These are phyloP conservation scores for Litchi chinensis DNA, from an alignment of 345 rosid species.

Conservation along the genomic window DNA sequence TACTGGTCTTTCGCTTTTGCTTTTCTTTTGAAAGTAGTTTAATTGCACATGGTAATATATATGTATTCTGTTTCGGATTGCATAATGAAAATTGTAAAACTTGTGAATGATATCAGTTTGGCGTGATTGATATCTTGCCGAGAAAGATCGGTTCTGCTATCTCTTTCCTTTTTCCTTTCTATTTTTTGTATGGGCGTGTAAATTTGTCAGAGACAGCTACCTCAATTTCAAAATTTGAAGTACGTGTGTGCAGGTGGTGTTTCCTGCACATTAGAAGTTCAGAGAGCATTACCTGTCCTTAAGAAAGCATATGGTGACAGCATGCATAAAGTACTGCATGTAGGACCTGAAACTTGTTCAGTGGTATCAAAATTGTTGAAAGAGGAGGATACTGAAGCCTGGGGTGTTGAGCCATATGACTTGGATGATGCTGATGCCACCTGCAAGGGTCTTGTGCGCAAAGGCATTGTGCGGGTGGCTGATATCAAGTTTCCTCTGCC, in stretches of 20 bases:
- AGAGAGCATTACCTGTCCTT: conserved; percentile 51
- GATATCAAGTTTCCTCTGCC: conserved; percentile 71
- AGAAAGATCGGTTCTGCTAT: background rate
- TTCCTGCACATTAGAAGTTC: conserved; percentile 65
- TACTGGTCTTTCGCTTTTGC: background rate
- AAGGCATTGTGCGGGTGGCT: conserved; percentile 60
- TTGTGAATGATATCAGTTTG: background rate
- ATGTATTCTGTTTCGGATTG: background rate
- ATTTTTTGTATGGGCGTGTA: background rate
- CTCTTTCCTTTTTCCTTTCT: background rate
- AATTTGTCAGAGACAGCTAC: background rate
- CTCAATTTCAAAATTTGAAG: background rate
- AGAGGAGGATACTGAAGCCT: conserved; percentile 57
- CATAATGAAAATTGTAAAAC: background rate
- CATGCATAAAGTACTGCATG: conserved; percentile 63
- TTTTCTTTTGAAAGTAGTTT: background rate
- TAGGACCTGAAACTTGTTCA: conserved; percentile 73
- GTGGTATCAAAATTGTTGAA: conserved; percentile 61
- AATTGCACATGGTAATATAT: background rate
- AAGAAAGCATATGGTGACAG: conserved; percentile 70
- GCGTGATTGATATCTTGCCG: background rate
- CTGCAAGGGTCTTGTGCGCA: conserved; percentile 56
- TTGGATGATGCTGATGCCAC: conserved; percentile 57
- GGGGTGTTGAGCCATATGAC: conserved; percentile 81
- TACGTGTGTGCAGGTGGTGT: conserved; percentile 42